Conservation (phyloP, 2,329 filamentous ascomycete genomes). For the Epichloe gansuensis region DNA sequence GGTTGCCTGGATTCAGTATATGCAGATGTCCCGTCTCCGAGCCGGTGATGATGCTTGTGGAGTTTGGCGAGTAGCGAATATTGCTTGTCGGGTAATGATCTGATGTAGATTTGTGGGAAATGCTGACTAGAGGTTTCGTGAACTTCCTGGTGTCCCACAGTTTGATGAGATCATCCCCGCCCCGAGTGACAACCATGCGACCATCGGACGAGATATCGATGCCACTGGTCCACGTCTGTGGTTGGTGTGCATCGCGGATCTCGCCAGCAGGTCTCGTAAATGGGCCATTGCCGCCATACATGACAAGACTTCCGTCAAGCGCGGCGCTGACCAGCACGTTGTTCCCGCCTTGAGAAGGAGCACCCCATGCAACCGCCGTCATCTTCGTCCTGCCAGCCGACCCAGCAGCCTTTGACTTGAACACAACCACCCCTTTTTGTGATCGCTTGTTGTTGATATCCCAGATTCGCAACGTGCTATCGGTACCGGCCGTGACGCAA, state of each 20-base stretch:
- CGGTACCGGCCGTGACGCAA: slow-evolving; percentile 82
- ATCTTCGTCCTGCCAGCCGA: slow-evolving; percentile 85
- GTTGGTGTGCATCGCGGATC: slow-evolving; percentile 67
- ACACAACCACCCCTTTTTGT: slow-evolving; percentile 88
- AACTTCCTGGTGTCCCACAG: slow-evolving; percentile 96
- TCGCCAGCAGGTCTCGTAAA: slow-evolving; percentile 72
- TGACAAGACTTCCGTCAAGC: slow-evolving; percentile 76
- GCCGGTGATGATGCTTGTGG: slow-evolving; percentile 76
- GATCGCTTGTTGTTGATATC: slow-evolving; percentile 82
- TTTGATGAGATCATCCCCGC: slow-evolving; percentile 86
- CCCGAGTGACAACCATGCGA: slow-evolving; percentile 76
- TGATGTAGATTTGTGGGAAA: slow-evolving; percentile 69
- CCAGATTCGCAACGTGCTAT: slow-evolving; percentile 94
- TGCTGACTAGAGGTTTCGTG: slow-evolving; percentile 72
- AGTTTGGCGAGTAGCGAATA: slow-evolving; percentile 79
- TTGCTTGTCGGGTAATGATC: slow-evolving; percentile 73
- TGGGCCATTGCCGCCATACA: slow-evolving; percentile 86
- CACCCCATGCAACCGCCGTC: slow-evolving; percentile 83
- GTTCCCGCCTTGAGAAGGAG: slow-evolving; percentile 59
- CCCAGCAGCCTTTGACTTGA: slow-evolving; percentile 84
- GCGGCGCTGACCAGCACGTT: slow-evolving; percentile 72
- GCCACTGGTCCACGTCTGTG: slow-evolving; percentile 82
- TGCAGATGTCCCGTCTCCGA: slow-evolving; percentile 77
- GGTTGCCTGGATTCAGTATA: slow-evolving; percentile 84
- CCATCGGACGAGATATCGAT: slow-evolving; percentile 86